Conservation (phyloP, 305 asterid genomes). For the Fraxinus floribunda region DNA sequence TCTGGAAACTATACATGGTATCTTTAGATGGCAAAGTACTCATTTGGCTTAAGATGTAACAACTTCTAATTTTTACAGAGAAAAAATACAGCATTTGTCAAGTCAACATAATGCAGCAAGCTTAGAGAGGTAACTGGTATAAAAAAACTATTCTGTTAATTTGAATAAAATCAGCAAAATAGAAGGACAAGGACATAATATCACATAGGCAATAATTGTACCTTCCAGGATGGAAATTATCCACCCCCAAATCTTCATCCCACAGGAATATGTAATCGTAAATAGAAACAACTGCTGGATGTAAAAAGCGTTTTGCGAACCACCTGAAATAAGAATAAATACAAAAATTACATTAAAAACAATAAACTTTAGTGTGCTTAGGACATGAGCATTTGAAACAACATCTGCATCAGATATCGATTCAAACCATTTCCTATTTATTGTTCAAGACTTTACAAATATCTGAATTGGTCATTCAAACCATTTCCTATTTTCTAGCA, state of each 20-base stretch:
- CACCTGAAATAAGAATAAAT: conserved; percentile 58
- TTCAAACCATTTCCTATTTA: neutral
- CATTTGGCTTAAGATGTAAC: neutral
- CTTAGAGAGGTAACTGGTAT: neutral
- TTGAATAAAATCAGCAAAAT: neutral
- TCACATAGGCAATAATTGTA: conserved; percentile 24
- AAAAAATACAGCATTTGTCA: neutral
- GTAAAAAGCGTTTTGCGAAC: conserved; percentile 94
- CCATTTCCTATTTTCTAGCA: neutral
- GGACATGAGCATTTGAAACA: neutral
- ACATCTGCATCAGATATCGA: neutral
- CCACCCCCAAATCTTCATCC: conserved; percentile 98
- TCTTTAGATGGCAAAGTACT: neutral
- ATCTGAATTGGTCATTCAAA: neutral
- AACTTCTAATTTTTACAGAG: conserved; percentile 1
- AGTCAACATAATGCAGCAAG: conserved; percentile 4
- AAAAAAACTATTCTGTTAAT: neutral
- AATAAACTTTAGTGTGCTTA: conserved; percentile 4
- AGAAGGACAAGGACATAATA: neutral
- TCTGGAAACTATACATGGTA: neutral
- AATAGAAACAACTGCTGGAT: conserved; percentile 77
- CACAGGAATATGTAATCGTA: conserved; percentile 93
- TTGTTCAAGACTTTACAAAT: neutral
- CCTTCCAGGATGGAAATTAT: conserved; percentile 90
- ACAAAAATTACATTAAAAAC: conserved; percentile 13